Conservation (phyloP, 345 rosid genomes). For the Populus ilicifolia region DNA sequence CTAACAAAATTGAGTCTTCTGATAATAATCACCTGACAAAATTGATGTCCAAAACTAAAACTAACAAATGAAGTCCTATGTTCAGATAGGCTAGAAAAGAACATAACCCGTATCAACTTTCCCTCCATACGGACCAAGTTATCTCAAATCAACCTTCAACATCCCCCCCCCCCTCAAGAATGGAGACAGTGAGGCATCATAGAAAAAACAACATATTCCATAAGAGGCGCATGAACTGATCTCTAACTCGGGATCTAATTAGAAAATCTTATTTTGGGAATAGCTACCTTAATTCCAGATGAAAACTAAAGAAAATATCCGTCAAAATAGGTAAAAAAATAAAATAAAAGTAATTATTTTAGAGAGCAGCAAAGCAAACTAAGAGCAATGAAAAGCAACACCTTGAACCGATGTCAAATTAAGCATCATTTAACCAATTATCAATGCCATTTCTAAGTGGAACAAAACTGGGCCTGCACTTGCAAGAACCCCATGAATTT, state of each 20-base stretch:
- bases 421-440: background rate
- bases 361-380: background rate
- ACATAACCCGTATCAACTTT: too few species aligned
- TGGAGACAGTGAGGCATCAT: background rate
- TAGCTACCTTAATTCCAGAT: background rate
- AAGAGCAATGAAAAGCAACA: background rate
- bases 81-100: background rate
- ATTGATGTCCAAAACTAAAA: background rate
- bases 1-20: background rate
- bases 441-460: background rate
- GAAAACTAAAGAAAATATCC: background rate
- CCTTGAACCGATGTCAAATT: background rate
- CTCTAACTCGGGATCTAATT: background rate
- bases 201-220: background rate
- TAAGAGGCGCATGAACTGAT: background rate
- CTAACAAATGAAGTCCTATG: background rate
- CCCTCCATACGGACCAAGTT: background rate
- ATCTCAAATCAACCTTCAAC: background rate
- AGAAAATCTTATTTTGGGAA: background rate
- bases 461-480: background rate
- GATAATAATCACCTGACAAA: background rate
- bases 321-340: too few species aligned
- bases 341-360: background rate
- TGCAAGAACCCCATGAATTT: background rate
- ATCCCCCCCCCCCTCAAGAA: accelerated